phyloP scores from a whole-genome alignment of 2,329 filamentous ascomycete species.

The Epichloe amarillans region DNA sequence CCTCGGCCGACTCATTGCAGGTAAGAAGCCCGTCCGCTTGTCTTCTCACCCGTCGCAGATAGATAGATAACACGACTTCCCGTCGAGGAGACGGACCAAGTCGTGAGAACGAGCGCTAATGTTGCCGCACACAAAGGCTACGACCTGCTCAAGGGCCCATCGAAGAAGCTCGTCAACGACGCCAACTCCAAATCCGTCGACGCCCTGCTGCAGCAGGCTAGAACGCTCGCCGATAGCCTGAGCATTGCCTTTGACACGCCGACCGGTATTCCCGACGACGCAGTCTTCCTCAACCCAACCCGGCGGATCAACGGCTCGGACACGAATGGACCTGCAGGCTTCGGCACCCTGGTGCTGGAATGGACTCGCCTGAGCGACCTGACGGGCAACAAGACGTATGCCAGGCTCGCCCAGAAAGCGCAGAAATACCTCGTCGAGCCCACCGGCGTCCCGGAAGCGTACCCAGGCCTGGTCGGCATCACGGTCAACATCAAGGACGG shows the following conservation, averaged over 20 bases:
- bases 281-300: conserved; percentile 44
- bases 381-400: conserved; percentile 55
- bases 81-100: no score
- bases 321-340: conserved; percentile 61
- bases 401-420: conserved; percentile 48
- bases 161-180: conserved; percentile 32
- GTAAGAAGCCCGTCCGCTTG: conserved; percentile 18
- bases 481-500: conserved; percentile 52
- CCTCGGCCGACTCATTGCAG: conserved; percentile 65
- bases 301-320: conserved; percentile 32
- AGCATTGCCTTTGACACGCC: conserved; percentile 67
- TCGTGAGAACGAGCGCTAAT: not conserved
- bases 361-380: conserved; percentile 73
- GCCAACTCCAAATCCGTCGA: conserved; percentile 31
- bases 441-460: conserved; percentile 46
- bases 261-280: conserved; percentile 61
- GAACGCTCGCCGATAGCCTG: conserved; percentile 55
- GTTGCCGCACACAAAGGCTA: conserved; percentile 31
- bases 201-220: conserved; percentile 51
- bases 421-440: conserved; percentile 61
- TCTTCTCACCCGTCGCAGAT: not conserved
- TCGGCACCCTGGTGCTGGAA: conserved; percentile 69
- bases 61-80: no score
- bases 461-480: conserved; percentile 62
- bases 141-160: conserved; percentile 58